phyloP scores from a whole-genome alignment of 2,329 filamentous ascomycete genomes.

The Xenosphaeropsis pyriputrescens region DNA sequence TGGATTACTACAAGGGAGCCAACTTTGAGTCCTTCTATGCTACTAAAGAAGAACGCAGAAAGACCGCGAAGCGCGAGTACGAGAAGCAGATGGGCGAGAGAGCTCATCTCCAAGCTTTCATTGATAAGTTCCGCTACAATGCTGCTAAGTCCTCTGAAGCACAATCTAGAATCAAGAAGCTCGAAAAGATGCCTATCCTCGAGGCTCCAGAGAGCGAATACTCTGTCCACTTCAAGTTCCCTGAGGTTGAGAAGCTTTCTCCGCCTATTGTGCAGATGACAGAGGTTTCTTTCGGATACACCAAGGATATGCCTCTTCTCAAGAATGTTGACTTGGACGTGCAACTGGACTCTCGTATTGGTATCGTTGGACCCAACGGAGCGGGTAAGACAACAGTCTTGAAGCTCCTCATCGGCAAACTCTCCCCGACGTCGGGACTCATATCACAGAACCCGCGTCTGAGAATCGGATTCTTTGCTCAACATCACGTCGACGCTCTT shows the following conservation, averaged over 20 bases:
- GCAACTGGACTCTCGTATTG: slow-evolving; percentile 93
- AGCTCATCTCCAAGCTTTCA: slow-evolving; percentile 91
- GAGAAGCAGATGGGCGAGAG: slow-evolving; percentile 95
- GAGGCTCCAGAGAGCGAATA: slow-evolving; percentile 88
- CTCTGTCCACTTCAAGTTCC: slow-evolving; percentile 92
- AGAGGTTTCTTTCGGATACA: slow-evolving; percentile 82
- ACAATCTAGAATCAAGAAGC: slow-evolving; percentile 96
- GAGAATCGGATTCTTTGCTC: slow-evolving; percentile 90
- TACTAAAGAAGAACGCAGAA: slow-evolving; percentile 91
- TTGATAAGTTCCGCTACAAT: slow-evolving; percentile 99
- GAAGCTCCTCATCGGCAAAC: slow-evolving; percentile 85
- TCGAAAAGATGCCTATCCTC: slow-evolving; percentile 91
- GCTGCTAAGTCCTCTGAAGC: slow-evolving; percentile 97
- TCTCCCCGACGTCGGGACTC: slow-evolving; percentile 61
- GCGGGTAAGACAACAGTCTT: slow-evolving; percentile 98
- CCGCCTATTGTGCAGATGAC: slow-evolving; percentile 98
- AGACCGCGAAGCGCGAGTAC: slow-evolving; percentile 93
- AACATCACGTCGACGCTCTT: slow-evolving; percentile 94
- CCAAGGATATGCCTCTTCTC: slow-evolving; percentile 62
- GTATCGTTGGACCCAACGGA: slow-evolving; percentile 98
- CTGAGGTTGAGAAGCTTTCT: slow-evolving; percentile 92
- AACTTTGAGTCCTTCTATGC: slow-evolving; percentile 98
- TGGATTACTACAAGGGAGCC: slow-evolving; percentile 97
- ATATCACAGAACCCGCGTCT: slow-evolving; percentile 83
- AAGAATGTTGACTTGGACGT: slow-evolving; percentile 87